Percentiles rank a stretch among this genome's conserved stretches.
Conservation (phyloP, 78 protist species). For the Tieghemostelium lacteum region DNA sequence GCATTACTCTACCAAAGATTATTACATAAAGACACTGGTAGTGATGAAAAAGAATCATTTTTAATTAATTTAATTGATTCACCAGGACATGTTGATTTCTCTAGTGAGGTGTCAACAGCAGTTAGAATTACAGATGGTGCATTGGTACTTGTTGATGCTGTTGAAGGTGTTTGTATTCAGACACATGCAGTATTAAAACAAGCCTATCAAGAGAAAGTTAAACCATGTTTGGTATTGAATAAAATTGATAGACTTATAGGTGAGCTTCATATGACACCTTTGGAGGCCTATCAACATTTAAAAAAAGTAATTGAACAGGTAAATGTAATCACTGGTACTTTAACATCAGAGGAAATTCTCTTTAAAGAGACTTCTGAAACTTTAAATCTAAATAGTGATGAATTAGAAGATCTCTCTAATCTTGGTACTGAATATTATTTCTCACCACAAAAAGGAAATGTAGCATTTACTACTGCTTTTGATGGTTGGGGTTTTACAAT, state of each 20-base stretch:
- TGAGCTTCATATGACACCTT: constrained; percentile 90
- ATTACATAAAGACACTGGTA: not conserved
- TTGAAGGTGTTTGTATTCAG: constrained; percentile 90
- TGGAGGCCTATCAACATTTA: constrained; percentile 91
- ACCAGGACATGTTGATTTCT: constrained; percentile 99
- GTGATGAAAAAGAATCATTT: constrained; percentile 1
- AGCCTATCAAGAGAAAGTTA: constrained; percentile 91
- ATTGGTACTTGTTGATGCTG: constrained; percentile 90
- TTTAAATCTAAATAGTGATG: not conserved
- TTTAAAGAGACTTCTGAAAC: constrained; percentile 55
- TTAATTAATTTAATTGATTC: constrained; percentile 95
- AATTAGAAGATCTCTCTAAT: constrained; percentile 14
- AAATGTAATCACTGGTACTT: constrained; percentile 86
- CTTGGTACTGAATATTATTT: constrained; percentile 77
- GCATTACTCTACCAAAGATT: constrained; percentile 83
- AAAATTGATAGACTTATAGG: constrained; percentile 95
- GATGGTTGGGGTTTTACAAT: constrained; percentile 96
- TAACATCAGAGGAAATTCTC: constrained; percentile 73
- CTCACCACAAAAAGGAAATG: constrained; percentile 95
- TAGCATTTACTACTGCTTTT: constrained; percentile 92
- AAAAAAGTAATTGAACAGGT: constrained; percentile 88
- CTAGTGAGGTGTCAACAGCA: constrained; percentile 90
- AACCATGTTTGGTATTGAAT: constrained; percentile 94
- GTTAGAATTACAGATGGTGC: constrained; percentile 94
- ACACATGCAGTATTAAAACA: constrained; percentile 96